Conservation (phyloP, 148 eudicot species). For the Diospyros lotus region DNA sequence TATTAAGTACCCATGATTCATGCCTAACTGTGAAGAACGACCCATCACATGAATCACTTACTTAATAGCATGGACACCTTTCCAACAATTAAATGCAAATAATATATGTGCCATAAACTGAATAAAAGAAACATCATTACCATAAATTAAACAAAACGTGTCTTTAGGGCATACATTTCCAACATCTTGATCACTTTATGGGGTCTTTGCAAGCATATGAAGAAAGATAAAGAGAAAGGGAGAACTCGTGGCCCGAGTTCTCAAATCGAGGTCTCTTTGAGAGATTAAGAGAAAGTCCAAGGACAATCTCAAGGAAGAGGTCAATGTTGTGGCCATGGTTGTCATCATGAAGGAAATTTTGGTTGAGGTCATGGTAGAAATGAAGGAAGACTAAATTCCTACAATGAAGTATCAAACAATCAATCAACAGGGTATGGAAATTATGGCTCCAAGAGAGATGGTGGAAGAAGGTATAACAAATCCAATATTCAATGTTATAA, state of each 20-base stretch:
- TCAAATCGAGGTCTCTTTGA: not conserved
- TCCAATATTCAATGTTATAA: conserved; percentile 9
- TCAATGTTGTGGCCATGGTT: not conserved
- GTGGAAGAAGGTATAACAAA: conserved; percentile 3
- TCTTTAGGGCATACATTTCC: no score
- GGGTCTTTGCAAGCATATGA: not conserved
- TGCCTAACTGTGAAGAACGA: no score
- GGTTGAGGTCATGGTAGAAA: not conserved
- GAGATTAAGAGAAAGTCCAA: not conserved
- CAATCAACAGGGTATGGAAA: not conserved
- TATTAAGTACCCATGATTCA: no score
- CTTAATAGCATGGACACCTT: no score
- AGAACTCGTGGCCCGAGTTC: no score
- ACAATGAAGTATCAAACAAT: not conserved
- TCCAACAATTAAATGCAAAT: no score
- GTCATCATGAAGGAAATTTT: not conserved
- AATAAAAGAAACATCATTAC: no score
- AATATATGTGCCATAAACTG: no score
- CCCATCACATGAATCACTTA: no score
- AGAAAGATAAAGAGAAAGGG: not conserved
- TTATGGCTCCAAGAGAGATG: not conserved
- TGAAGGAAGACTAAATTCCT: not conserved
- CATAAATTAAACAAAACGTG: no score
- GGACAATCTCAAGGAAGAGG: not conserved
- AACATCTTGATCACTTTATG: not conserved